Evolutionary conservation across 257 asterid species (phyloP), one percentile per base, ranked within the genome.

Genomic region (Ophiorrhiza pumila): DNA sequence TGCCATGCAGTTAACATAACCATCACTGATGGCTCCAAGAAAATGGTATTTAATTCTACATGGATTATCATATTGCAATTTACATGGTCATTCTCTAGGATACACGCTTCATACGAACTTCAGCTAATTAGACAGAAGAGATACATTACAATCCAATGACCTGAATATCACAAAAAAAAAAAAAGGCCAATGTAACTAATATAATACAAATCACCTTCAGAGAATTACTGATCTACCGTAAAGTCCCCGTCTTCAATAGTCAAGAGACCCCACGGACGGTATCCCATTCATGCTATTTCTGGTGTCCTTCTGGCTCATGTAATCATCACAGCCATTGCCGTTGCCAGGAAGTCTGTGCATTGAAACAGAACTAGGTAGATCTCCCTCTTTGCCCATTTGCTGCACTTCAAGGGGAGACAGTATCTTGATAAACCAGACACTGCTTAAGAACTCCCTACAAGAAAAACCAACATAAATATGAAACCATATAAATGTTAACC

Each of bases 321-420:
- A 87, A 35, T 83, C 86, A 37, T 88, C 95, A 25, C 86, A 85
- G 74, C 81, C 80, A 29, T 76, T 80, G 83, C 72, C 80, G 76
- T 73, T 79, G 70, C 74, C 60, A 1, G 88, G 82, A 80, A 84
- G 84, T 65, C 84, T 83, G 5, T 82, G 83, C 18, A 75, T 43
- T 43, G 83, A 78, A 82, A 61, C 82, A 6, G 89, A 76, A 72
- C 82, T 83, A 13, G 94, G 91, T 75, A 88, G 96, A 75, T 80
- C 83, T 63, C 96, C 94, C 12, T 84, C 94, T 83, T 87, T 93
- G 61, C 93, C 94, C 97, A 93, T 89, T 76, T 93, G 98, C 74
- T 91, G 97, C 87, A 91, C 97, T 83, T 93, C 96, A 20, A 71
- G 80, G 7, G 98, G 96, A 64, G 97, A 91, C 58, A 93, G 90